Evolutionary conservation across 768 basidiomycete species (phyloP).

Genomic region (Mycena filopes): DNA sequence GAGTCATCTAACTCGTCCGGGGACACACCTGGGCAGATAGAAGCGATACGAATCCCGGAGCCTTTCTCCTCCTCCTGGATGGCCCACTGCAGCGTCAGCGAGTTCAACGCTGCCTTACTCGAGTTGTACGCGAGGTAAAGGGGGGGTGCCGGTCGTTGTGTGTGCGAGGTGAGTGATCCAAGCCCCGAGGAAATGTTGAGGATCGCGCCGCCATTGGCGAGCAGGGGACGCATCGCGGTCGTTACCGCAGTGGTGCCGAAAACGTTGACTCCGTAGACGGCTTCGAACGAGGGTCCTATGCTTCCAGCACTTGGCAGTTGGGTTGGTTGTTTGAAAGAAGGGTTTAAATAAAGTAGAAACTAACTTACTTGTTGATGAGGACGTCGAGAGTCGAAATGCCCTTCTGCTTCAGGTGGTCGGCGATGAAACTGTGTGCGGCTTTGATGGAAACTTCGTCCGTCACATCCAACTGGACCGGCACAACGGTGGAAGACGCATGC

Average conservation of each 20-base stretch:
- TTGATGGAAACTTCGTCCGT: slow-evolving; percentile 18
- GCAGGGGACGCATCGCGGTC: slow-evolving; percentile 7
- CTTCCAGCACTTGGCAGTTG: slow-evolving; percentile 11
- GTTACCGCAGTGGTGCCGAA: slow-evolving; percentile 14
- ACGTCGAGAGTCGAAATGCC: slow-evolving; percentile 16
- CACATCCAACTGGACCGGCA: slow-evolving; percentile 22
- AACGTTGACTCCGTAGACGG: slow-evolving; percentile 16
- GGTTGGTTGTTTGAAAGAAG: not conserved
- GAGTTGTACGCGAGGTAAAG: slow-evolving; percentile 12
- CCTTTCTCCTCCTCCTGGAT: slow-evolving; percentile 23
- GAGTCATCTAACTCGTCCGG: not conserved
- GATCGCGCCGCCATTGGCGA: slow-evolving; percentile 17
- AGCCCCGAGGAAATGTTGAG: slow-evolving; percentile 22
- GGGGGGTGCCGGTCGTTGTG: not conserved
- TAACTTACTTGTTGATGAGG: slow-evolving; percentile 25
- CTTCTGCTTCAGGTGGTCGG: not conserved
- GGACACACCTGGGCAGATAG: slow-evolving; percentile 24
- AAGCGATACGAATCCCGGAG: slow-evolving; percentile 20
- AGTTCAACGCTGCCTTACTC: slow-evolving; percentile 25
- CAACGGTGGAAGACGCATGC: slow-evolving; percentile 17
- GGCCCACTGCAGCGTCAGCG: slow-evolving; percentile 20
- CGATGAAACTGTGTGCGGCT: slow-evolving; percentile 3
- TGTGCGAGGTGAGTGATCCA: slow-evolving; percentile 4
- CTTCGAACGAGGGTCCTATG: not conserved
- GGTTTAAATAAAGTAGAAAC: no score